Base-by-base conservation (phyloP, 202 grass and related monocot genomes). In the Panicum virgatum region DNA sequence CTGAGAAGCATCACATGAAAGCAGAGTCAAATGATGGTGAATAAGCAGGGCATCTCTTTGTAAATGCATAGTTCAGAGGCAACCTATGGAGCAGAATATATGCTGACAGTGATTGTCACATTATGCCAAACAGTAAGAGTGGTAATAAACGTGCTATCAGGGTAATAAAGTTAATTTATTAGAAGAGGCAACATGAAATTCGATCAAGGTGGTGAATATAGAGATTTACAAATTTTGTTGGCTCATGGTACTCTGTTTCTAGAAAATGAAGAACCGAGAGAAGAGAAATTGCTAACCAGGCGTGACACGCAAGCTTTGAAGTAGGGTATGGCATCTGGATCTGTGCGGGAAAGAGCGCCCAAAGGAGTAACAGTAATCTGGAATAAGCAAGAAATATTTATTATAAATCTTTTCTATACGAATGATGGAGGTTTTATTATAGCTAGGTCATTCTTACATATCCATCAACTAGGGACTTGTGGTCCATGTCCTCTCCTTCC, bases 361-460 rank as follows among this genome's bases (percentile, higher is more conserved):
- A 99, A 68, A 80, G 96, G 96, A 62, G 92, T 99, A 80, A 99
- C 83, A 52, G 93, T 86, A 43, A 99, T 94, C 96, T 99, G 83
- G 48, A 81, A 81, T n/a, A 89, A 91, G 86, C 52, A 80, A 77
- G 32, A 69, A n/a, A n/a, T 72, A 56, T 11, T 45, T 83, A 60
- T 80, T 66, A 68, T 40, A 66, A 40, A 80, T 81, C 15, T 57
- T 1, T 52, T 77, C 3, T 30, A 34, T 20, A 25, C 81, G 15
- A 77, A 69, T 64, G 64, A 69, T 12, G 15, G 8, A 92, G 37
- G 52, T 29, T 64, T 34, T 58, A 57, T 76, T 48, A 29, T 45
- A 70, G 34, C 78, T 57, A 71, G 48, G 54, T 48, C 69, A 78
- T 71, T 73, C 92, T 98, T 85, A 98, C 96, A 73, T 90, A 93